Evolutionary conservation across 1,139 yeast genomes (phyloP).

Genomic region (Citeromyces siamensis): DNA sequence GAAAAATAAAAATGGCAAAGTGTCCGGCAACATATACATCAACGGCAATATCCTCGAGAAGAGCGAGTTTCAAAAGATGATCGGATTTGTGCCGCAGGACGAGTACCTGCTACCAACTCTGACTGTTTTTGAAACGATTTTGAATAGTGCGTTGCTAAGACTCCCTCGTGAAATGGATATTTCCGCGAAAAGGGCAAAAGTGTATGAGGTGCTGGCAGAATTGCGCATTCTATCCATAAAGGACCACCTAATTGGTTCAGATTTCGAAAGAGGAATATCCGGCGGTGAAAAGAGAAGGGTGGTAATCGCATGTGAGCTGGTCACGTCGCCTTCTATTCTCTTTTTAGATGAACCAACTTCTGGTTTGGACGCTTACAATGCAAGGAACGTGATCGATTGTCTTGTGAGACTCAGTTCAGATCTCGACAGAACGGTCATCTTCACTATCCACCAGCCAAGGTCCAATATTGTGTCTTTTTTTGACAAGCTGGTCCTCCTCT

Average conservation of each 20-base stretch:
- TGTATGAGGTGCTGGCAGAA: conserved; percentile 74
- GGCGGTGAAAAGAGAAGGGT: conserved; percentile 91
- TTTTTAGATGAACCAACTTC: conserved; percentile 90
- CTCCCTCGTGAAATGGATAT: conserved; percentile 71
- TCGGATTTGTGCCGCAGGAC: conserved; percentile 97
- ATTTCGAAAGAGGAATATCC: conserved; percentile 82
- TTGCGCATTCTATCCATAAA: conserved; percentile 73
- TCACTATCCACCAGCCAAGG: conserved; percentile 97
- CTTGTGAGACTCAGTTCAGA: conserved; percentile 70
- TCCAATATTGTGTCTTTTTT: conserved; percentile 88
- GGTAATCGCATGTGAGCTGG: conserved; percentile 82
- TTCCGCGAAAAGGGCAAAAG: conserved; percentile 64
- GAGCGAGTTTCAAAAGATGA: conserved; percentile 42
- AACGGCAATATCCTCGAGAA: conserved; percentile 46
- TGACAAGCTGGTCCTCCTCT: conserved; percentile 67
- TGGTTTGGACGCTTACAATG: conserved; percentile 89
- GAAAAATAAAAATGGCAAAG: conserved; percentile 66
- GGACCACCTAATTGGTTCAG: conserved; percentile 82
- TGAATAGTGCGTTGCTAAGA: conserved; percentile 81
- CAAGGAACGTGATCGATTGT: conserved; percentile 80
- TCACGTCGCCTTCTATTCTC: conserved; percentile 71
- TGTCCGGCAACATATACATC: conserved; percentile 53
- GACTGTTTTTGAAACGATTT: conserved; percentile 90
- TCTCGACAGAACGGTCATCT: conserved; percentile 75
- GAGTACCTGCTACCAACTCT: conserved; percentile 84